Evolutionary conservation across 495 filamentous ascomycete species (phyloP).

Genomic region (Polyplosphaeria fusca): DNA sequence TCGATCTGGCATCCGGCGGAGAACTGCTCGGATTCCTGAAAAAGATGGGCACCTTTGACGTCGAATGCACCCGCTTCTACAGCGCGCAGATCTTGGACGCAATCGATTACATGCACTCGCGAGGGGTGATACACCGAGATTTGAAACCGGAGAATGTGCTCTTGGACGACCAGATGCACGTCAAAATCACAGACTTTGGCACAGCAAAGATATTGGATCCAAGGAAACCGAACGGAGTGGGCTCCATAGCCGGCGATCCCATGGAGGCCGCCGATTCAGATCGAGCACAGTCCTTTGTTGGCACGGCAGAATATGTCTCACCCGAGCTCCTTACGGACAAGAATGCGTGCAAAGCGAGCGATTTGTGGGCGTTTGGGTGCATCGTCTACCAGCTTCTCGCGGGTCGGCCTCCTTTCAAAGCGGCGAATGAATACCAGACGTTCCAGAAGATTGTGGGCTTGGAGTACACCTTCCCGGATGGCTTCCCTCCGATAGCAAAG

Average conservation of each 20-base stretch:
- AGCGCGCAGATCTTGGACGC: conserved; percentile 94
- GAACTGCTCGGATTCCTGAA: conserved; percentile 92
- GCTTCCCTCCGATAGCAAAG: conserved; percentile 82
- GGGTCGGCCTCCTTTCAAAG: conserved; percentile 95
- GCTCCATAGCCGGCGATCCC: conserved; percentile 42
- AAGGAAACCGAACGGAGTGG: conserved; percentile 46
- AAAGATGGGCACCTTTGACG: conserved; percentile 88
- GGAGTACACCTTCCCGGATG: conserved; percentile 88
- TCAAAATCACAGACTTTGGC: conserved; percentile 99
- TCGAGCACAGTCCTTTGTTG: conserved; percentile 90
- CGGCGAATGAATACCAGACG: conserved; percentile 91
- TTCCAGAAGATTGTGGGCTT: conserved; percentile 97
- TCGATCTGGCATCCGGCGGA: conserved; percentile 89
- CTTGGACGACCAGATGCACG: conserved; percentile 89
- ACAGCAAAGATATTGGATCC: conserved; percentile 88
- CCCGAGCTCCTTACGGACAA: conserved; percentile 94
- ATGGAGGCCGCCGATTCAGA: conserved; percentile 62
- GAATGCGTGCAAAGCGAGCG: conserved; percentile 95
- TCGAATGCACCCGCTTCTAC: conserved; percentile 94
- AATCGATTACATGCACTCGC: conserved; percentile 96
- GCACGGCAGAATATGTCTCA: conserved; percentile 97
- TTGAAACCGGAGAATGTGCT: conserved; percentile 97
- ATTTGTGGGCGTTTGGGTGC: conserved; percentile 99
- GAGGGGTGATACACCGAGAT: conserved; percentile 95
- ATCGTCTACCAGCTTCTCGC: conserved; percentile 95